These are phyloP conservation scores for Nemania serpens DNA, from an alignment of 2,329 filamentous ascomycete species.

Conservation along the genomic window DNA sequence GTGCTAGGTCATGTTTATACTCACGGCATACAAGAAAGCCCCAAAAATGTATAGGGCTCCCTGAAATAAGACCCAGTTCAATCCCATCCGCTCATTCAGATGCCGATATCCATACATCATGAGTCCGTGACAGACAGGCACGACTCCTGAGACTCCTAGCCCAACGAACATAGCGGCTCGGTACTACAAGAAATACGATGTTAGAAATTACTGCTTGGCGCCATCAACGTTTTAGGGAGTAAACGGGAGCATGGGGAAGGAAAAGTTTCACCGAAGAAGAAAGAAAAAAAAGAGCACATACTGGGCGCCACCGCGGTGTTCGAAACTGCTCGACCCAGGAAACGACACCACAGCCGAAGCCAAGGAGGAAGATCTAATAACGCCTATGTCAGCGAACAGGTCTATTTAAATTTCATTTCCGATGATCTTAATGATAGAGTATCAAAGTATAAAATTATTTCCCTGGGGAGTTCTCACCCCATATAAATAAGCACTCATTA, in stretches of 20 bases:
- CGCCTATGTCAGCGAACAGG: slow-evolving; percentile 4
- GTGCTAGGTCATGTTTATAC: slow-evolving; percentile 35
- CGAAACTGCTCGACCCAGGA: slow-evolving; percentile 84
- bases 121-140: slow-evolving; percentile 82
- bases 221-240: neutral
- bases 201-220: no score
- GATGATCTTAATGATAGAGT: neutral
- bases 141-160: slow-evolving; percentile 80
- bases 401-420: neutral
- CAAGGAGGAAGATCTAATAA: slow-evolving; percentile 74
- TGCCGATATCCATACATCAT: slow-evolving; percentile 67
- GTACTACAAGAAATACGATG: slow-evolving; percentile 49
- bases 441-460: neutral
- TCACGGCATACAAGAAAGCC: slow-evolving; percentile 81
- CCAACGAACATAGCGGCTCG: slow-evolving; percentile 87
- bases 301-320: slow-evolving; percentile 77
- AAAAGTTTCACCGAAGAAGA: neutral
- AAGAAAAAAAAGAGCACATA: neutral
- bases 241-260: neutral
- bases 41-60: slow-evolving; percentile 85
- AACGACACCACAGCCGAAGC: slow-evolving; percentile 74
- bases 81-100: slow-evolving; percentile 74
- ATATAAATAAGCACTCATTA: slow-evolving; percentile 74
- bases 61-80: slow-evolving; percentile 80
- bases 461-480: slow-evolving; percentile 60